Conservation (phyloP, 768 basidiomycete genomes). For the Austroboletus festivus region DNA sequence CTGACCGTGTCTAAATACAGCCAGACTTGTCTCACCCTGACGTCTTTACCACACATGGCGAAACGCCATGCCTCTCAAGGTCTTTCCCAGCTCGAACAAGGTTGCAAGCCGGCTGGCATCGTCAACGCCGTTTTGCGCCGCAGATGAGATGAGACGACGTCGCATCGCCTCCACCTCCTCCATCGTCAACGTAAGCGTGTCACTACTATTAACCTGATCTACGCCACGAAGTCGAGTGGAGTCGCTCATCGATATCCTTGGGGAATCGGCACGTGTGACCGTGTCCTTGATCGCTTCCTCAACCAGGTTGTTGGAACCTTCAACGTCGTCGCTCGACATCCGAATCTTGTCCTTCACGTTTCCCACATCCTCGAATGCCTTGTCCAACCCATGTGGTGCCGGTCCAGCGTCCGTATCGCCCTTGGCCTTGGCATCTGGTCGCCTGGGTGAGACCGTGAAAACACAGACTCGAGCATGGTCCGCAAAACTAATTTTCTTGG, state of each 20-base stretch:
- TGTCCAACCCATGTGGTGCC: not conserved
- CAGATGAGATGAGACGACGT: conserved; percentile 8
- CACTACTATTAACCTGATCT: conserved; percentile 3
- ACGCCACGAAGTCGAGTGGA: not conserved
- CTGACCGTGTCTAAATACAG: not conserved
- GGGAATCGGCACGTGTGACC: not conserved
- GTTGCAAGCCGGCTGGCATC: conserved; percentile 12
- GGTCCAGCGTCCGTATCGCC: not conserved
- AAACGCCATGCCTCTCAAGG: conserved; percentile 20
- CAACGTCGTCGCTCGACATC: not conserved
- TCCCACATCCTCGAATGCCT: not conserved
- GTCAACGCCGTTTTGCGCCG: conserved; percentile 1
- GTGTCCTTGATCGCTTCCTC: not conserved
- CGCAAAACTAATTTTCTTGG: conserved; percentile 27
- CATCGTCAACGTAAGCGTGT: conserved; percentile 15
- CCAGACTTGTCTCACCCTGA: no score
- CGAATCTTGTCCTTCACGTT: not conserved
- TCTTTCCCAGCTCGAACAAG: conserved; percentile 22
- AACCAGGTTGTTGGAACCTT: not conserved
- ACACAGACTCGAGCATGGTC: conserved; percentile 21
- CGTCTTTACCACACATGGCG: conserved; percentile 24
- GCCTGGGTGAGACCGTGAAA: conserved; percentile 14
- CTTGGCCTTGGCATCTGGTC: not conserved
- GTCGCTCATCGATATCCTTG: not conserved
- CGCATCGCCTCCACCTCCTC: conserved; percentile 18